Conservation (phyloP, 441 rosid genomes). For the Gossypium trilobum region DNA sequence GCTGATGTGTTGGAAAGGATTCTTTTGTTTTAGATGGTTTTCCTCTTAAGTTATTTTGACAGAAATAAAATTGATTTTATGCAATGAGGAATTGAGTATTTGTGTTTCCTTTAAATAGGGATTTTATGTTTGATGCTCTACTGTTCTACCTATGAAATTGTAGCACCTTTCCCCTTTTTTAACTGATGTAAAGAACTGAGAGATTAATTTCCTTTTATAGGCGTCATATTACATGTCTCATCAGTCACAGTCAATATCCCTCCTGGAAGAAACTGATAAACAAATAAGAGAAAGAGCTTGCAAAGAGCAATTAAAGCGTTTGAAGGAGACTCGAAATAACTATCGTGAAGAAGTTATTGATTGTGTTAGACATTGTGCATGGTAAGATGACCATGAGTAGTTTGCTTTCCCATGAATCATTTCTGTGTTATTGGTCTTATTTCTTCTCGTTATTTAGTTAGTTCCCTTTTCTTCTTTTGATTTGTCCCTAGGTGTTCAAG, state of each 20-base stretch:
- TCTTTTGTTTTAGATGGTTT: neutral
- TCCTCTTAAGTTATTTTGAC: neutral
- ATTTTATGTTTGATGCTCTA: neutral
- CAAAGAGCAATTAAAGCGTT: constrained; percentile 61
- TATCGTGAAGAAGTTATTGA: constrained; percentile 77
- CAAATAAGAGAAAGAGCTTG: constrained; percentile 71
- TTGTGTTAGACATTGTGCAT: constrained; percentile 77
- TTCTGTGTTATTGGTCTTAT: neutral
- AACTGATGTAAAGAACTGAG: neutral
- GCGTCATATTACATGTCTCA: constrained; percentile 82
- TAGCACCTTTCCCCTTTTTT: neutral
- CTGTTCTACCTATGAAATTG: constrained; percentile 4
- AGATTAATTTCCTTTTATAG: constrained; percentile 32
- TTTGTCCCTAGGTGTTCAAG: neutral
- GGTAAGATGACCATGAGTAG: constrained; percentile 44
- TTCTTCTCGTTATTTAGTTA: neutral
- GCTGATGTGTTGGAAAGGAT: neutral
- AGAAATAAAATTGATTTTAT: neutral
- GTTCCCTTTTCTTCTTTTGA: constrained; percentile 1
- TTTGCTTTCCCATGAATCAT: constrained; percentile 12
- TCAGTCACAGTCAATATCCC: constrained; percentile 72
- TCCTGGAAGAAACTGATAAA: constrained; percentile 85
- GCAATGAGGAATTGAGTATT: constrained; percentile 2
- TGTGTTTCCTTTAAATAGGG: neutral
- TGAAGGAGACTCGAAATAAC: constrained; percentile 87